Evolutionary conservation across 2,329 filamentous ascomycete species (phyloP), one percentile per base, ranked within the genome.

Genomic region (Podosphaera aphanis): DNA sequence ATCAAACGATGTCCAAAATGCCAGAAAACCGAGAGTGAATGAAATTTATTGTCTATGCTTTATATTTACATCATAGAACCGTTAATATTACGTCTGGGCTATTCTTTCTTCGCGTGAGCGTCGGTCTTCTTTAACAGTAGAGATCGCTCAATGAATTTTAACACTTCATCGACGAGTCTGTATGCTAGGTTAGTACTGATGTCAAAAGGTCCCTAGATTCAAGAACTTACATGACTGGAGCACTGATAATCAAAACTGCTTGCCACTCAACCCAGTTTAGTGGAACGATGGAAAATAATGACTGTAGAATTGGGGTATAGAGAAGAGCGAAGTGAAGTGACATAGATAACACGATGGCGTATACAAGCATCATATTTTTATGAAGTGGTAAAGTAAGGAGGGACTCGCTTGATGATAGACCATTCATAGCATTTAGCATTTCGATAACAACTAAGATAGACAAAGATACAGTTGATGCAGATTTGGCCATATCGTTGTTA

Each of bases 361-460:
- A 93, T 46, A 98, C 83, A 16, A 98, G 77, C 71, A 93, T 90
- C 79, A 93, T 90, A 66, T 98, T 98, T 60, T 88, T 76, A 88
- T 88, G 94, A n/a, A 98, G 68, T 8, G 86, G 88, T 50, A 98
- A 73, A 2, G 86, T 94, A 47, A 98, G 64, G 11, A 98, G 75
- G 15, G 83, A 93, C 64, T 98, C 90, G 62, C 83, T 93, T 0
- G 85, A 93, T 1, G 85, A 94, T 27, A 98, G 72, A 0, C 88
- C 90, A 60, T 98, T 98, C 80, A 95, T 88, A 55, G 90, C 90
- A 64, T 98, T 98, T 60, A 98, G 74, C 90, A 98, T 98, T 66
- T 98, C 90, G 58, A 98, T 95, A 49, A 94, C 85, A 40, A 98
- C 90, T 16, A 98, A 71, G 57, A 81, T 81, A 2, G 83, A 93